Conservation (phyloP, 2,329 filamentous ascomycete species). For the Stenocarpella maydis region DNA sequence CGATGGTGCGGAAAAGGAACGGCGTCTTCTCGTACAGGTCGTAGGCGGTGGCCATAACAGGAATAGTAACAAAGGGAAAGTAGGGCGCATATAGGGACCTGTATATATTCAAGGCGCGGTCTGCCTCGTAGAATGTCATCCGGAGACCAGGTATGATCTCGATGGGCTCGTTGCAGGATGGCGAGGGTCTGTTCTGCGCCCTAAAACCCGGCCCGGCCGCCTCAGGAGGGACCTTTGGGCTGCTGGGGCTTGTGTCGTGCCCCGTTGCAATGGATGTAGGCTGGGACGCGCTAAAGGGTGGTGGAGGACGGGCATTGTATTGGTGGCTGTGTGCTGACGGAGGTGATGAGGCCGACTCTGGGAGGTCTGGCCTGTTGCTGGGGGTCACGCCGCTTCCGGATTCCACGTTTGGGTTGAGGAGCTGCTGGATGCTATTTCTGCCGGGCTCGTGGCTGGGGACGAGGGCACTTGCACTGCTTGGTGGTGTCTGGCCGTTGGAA, state of each 20-base stretch:
- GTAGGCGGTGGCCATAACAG: constrained; percentile 38
- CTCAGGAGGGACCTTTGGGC: not conserved
- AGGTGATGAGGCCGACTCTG: constrained; percentile 20
- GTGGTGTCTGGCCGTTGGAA: constrained; percentile 32
- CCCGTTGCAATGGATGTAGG: constrained; percentile 14
- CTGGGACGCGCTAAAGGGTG: constrained; percentile 12
- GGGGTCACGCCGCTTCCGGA: not conserved
- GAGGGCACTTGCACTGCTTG: constrained; percentile 23
- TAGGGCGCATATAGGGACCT: constrained; percentile 44
- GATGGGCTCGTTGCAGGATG: constrained; percentile 32
- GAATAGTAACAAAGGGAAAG: constrained; percentile 51
- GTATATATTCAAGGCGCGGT: constrained; percentile 46
- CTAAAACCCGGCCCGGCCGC: constrained; percentile 5
- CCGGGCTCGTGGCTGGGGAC: constrained; percentile 19
- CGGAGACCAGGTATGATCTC: constrained; percentile 48
- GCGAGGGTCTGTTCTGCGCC: constrained; percentile 5
- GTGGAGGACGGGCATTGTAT: constrained; percentile 23
- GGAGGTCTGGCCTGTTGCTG: constrained; percentile 15
- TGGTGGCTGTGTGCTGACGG: constrained; percentile 23
- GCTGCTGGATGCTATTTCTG: constrained; percentile 32
- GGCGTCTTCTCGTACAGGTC: constrained; percentile 45
- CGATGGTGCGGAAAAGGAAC: constrained; percentile 50
- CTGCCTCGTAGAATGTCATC: constrained; percentile 46
- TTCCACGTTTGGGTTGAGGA: constrained; percentile 33
- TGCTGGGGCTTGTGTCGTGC: not conserved